Evolutionary conservation across 129 eudicot genomes (phyloP).

Genomic region (Deinandra increscens): DNA sequence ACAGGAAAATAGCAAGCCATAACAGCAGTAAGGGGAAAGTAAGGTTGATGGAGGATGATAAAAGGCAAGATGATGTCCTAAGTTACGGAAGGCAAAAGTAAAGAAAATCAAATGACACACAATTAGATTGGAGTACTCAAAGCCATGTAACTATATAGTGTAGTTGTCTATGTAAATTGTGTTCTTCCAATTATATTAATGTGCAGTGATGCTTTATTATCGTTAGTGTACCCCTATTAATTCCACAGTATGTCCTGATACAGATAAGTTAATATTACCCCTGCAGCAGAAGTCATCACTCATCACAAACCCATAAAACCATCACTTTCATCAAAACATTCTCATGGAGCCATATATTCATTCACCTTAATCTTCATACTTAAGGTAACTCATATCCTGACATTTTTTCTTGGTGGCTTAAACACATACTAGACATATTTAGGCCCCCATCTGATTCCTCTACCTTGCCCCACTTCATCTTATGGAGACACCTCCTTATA

Average conservation of each 20-base stretch:
- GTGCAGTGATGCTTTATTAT: background rate
- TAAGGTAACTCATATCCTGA: background rate
- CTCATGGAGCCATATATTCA: background rate
- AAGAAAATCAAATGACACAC: background rate
- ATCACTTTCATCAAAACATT: background rate
- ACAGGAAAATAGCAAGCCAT: background rate
- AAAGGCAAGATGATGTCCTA: background rate
- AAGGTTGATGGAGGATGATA: background rate
- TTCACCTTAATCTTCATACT: background rate
- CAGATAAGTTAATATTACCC: background rate
- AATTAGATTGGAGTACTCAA: background rate
- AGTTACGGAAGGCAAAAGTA: background rate
- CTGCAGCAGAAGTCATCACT: background rate
- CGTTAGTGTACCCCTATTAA: background rate
- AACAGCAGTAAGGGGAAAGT: background rate
- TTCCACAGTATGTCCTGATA: background rate
- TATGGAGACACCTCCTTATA: background rate
- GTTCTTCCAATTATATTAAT: background rate
- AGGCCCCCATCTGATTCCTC: background rate
- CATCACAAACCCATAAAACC: background rate
- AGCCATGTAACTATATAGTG: background rate
- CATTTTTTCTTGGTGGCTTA: background rate
- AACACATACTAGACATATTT: background rate
- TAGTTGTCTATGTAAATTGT: background rate
- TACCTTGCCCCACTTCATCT: constrained; percentile 5